A percentile compares a stretch with the other conserved stretches of the same genome.
phyloP scores from a whole-genome alignment of 1,284 basidiomycete species.

The Cryptococcus floricola region DNA sequence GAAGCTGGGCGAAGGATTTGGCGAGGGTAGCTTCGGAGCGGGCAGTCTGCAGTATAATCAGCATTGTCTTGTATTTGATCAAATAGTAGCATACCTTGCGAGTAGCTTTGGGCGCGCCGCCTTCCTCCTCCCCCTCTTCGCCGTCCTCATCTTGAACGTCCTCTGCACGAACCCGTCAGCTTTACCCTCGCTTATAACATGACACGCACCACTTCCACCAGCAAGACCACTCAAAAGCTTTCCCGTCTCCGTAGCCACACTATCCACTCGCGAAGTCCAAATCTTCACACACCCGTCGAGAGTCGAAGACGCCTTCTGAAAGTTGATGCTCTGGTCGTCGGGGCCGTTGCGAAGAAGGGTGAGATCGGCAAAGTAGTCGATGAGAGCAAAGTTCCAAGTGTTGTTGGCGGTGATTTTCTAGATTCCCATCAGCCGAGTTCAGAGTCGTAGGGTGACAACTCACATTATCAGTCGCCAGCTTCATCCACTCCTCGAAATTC shows the following conservation, averaged over 20 bases:
- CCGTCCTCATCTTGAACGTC: constrained; percentile 33
- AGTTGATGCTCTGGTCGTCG: constrained; percentile 90
- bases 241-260: constrained; percentile 93
- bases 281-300: constrained; percentile 99
- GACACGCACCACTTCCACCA: constrained; percentile 44
- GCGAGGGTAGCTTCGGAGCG: constrained; percentile 76
- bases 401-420: constrained; percentile 99
- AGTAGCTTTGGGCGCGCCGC: constrained; percentile 33
- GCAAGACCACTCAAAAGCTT: constrained; percentile 91
- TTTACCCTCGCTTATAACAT: neutral
- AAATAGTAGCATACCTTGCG: constrained; percentile 28
- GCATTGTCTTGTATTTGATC: neutral
- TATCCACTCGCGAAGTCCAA: constrained; percentile 97
- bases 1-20: constrained; percentile 73
- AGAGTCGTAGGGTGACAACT: constrained; percentile 33
- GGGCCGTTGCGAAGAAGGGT: constrained; percentile 86
- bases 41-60: constrained; percentile 51
- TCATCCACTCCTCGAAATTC: constrained; percentile 99
- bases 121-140: constrained; percentile 56
- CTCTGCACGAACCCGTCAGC: neutral
- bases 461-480: constrained; percentile 98
- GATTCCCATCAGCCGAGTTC: neutral
- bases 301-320: constrained; percentile 95
- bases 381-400: constrained; percentile 96
- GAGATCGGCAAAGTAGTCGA: constrained; percentile 99